These are phyloP conservation scores for Colletotrichum godetiae DNA, from an alignment of 2,329 filamentous ascomycete species.

Conservation along the genomic window DNA sequence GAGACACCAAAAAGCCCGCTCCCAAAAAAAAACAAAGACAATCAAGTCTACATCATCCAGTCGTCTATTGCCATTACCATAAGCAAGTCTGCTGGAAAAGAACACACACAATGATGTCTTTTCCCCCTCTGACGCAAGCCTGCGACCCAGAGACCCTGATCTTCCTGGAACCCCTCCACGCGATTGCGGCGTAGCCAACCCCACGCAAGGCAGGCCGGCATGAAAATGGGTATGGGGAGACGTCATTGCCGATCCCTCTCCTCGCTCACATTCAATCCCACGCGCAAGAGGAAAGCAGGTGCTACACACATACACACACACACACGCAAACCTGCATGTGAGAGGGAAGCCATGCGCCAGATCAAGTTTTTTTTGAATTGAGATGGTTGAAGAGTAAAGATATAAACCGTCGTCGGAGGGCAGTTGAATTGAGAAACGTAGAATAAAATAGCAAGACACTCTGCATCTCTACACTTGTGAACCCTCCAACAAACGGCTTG, in stretches of 20 bases:
- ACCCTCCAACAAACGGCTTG: neutral
- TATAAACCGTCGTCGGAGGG: constrained; percentile 13
- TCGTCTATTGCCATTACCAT: neutral
- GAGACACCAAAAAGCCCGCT: neutral
- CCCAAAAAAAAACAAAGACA: neutral
- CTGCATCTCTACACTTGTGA: neutral
- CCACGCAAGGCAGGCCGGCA: constrained; percentile 12
- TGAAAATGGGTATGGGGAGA: constrained; percentile 1
- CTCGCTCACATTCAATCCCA: neutral
- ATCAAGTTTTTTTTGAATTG: constrained; percentile 7
- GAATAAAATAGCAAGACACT: neutral
- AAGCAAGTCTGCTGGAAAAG: neutral
- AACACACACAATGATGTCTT: neutral
- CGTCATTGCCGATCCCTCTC: constrained; percentile 30
- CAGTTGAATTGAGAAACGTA: too few species aligned
- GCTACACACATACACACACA: neutral
- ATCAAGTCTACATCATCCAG: neutral
- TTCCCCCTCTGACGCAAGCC: constrained; percentile 20
- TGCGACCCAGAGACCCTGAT: constrained; percentile 26
- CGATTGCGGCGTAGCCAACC: neutral
- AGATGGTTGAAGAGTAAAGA: neutral
- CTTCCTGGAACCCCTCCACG: constrained; percentile 2
- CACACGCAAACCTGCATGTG: neutral
- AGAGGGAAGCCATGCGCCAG: neutral
- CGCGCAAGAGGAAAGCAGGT: neutral